phyloP scores from a whole-genome alignment of 768 basidiomycete genomes.

The Tulasnella sp. region DNA sequence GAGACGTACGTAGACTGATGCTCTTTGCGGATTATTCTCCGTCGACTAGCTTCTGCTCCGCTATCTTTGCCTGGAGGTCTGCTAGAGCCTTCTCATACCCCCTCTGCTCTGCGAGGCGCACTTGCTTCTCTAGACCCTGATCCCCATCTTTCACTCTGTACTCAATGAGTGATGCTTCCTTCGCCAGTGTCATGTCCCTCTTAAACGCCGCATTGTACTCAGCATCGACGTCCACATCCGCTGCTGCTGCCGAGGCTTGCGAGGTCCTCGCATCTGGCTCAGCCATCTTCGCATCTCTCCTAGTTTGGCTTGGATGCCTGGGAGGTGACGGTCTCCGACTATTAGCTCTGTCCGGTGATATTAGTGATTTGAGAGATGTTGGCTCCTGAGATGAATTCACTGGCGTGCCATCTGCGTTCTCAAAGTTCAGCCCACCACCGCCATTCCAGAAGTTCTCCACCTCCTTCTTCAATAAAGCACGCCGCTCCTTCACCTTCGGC shows the following conservation, averaged over 20 bases:
- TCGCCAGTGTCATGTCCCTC: conserved; percentile 19
- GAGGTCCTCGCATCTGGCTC: no score
- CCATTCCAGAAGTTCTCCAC: conserved; percentile 22
- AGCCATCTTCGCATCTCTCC: no score
- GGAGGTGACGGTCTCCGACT: not conserved
- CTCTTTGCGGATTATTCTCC: no score
- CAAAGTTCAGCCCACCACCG: conserved; percentile 20
- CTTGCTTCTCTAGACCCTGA: conserved; percentile 27
- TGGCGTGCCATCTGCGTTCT: conserved; percentile 18
- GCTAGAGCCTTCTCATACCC: conserved; percentile 7
- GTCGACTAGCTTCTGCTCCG: no score
- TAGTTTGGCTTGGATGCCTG: no score
- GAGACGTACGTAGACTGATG: no score
- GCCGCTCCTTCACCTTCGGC: conserved; percentile 26
- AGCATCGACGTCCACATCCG: not conserved
- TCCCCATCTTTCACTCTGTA: conserved; percentile 23
- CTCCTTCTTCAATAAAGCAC: conserved; percentile 27
- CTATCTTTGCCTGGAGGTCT: no score
- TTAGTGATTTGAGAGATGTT: not conserved
- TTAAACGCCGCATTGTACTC: not conserved
- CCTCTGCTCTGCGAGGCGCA: conserved; percentile 29
- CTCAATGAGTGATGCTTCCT: conserved; percentile 17
- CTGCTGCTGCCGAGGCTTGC: no score
- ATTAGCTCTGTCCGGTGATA: not conserved
- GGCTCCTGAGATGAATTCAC: conserved; percentile 11